These are phyloP conservation scores for Phyllosticta paracitricarpa DNA, from an alignment of 2,329 filamentous ascomycete genomes.

Conservation along the genomic window DNA sequence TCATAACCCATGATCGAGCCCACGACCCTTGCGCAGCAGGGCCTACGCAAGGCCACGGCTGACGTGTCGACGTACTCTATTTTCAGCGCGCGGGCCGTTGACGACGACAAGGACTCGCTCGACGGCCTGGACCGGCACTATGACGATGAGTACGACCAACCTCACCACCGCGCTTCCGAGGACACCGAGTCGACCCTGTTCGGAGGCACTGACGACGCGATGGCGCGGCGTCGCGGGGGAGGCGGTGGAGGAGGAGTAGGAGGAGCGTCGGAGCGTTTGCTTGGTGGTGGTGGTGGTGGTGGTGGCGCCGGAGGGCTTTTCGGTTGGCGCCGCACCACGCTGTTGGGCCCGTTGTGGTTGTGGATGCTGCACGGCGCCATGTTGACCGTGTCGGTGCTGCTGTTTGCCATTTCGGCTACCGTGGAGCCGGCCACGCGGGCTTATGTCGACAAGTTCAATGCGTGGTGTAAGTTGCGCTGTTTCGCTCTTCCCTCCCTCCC, in stretches of 20 bases:
- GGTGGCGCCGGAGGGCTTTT: not conserved
- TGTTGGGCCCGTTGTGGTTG: slow-evolving; percentile 6
- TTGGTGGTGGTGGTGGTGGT: not conserved
- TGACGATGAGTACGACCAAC: slow-evolving; percentile 1
- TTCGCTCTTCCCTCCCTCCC: not conserved
- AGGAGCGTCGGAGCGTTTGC: not conserved
- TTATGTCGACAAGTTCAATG: slow-evolving; percentile 1
- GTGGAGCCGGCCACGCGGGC: not conserved
- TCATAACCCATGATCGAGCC: not conserved
- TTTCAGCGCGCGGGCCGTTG: not conserved
- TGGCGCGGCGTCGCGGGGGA: not conserved
- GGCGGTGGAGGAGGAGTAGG: not conserved
- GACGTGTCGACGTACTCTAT: not conserved
- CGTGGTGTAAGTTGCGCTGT: slow-evolving; percentile 1
- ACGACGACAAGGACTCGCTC: not conserved
- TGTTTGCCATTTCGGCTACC: slow-evolving; percentile 1
- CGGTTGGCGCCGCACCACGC: not conserved
- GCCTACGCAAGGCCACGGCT: not conserved
- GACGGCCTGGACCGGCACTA: not conserved
- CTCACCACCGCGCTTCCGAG: slow-evolving; percentile 1
- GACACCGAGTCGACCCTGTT: slow-evolving; percentile 3
- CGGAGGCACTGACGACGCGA: not conserved
- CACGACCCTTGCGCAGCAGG: not conserved
- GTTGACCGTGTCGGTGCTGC: slow-evolving; percentile 2
- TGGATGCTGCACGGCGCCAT: slow-evolving; percentile 5